These are phyloP conservation scores for Teunomyces kruisii DNA, from an alignment of 805 yeast genomes.

Conservation along the genomic window DNA sequence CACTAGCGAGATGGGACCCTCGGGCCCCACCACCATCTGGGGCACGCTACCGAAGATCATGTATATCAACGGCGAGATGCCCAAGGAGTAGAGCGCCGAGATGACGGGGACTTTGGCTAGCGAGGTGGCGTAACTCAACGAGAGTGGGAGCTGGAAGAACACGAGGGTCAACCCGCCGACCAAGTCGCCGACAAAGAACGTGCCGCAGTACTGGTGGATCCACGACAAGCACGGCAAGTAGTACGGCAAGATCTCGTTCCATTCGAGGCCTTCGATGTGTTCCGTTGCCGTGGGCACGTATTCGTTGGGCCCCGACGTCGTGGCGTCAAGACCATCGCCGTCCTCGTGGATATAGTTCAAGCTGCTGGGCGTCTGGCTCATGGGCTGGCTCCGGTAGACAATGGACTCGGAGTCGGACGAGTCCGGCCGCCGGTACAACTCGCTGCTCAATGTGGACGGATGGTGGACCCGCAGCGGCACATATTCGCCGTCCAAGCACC, in stretches of 20 bases:
- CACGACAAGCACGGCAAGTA: conserved; percentile 69
- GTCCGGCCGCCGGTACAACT: background rate
- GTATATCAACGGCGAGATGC: conserved; percentile 40
- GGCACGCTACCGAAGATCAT: conserved; percentile 45
- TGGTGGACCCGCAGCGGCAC: background rate
- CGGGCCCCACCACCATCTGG: conserved; percentile 48
- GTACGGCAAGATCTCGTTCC: conserved; percentile 49
- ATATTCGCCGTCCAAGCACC: background rate
- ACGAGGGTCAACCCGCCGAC: conserved; percentile 87
- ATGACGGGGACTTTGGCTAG: conserved; percentile 44
- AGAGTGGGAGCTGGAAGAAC: conserved; percentile 86
- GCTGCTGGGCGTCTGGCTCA: background rate
- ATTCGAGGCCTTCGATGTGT: conserved; percentile 20
- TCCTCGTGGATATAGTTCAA: background rate
- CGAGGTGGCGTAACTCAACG: conserved; percentile 45
- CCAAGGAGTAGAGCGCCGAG: conserved; percentile 40
- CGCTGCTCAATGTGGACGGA: background rate
- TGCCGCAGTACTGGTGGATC: conserved; percentile 51
- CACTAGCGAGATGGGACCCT: conserved; percentile 44
- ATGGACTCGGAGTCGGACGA: conserved; percentile 9
- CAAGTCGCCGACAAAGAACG: conserved; percentile 56
- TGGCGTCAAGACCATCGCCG: background rate
- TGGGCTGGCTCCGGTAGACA: conserved; percentile 4
- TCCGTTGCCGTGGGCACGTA: conserved; percentile 23
- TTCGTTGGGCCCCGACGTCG: conserved; percentile 7